Base-by-base conservation (phyloP, 805 yeast genomes). In the Candida parachauliodes region DNA sequence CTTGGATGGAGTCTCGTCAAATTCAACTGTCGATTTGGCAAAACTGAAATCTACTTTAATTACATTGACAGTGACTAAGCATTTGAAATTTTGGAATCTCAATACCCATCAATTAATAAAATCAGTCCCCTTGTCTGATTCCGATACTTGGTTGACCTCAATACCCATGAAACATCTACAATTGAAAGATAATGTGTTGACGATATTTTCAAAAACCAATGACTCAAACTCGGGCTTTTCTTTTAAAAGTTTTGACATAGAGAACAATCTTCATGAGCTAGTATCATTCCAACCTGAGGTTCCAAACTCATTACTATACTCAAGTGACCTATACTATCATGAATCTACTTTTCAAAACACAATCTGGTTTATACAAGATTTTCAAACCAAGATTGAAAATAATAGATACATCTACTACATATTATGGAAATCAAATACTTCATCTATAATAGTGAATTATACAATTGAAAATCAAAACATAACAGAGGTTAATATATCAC, bases 351-450 rank as follows among this genome's bases (percentile, higher is more conserved):
- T 32, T 23, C 36, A 53, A 3, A 58, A 51, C 21, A 54, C 71
- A 1, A 54, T 67, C 14, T 77, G 81, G 81, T 57, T 66, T 27
- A 59, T 76, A 30, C 68, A 71, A 41, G 80, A 76, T 45, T 57
- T 45, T 34, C 31, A 37, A 26, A 26, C 39, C 5, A 29, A 36
- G 9, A 3, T 36, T 5, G 12, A 18, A 15, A 18, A n/a, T 9
- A 25, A 38, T 8, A n/a, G 22, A 18, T 21, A 51, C 7, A 30
- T 34, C 12, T 68, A 65, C 45, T 52, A 58, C 40, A 46, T 74
- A 18, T 58, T 81, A 23, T 79, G 86, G 85, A 82, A 81, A 50
- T 76, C 84, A 46, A 81, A 81, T 44, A 69, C 76, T 2, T 68
- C 75, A 1, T 72, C 79, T 10, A 58, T 68, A 28, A 45, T 76